phyloP scores from a whole-genome alignment of 306 rosid species.

The Abrus precatorius region DNA sequence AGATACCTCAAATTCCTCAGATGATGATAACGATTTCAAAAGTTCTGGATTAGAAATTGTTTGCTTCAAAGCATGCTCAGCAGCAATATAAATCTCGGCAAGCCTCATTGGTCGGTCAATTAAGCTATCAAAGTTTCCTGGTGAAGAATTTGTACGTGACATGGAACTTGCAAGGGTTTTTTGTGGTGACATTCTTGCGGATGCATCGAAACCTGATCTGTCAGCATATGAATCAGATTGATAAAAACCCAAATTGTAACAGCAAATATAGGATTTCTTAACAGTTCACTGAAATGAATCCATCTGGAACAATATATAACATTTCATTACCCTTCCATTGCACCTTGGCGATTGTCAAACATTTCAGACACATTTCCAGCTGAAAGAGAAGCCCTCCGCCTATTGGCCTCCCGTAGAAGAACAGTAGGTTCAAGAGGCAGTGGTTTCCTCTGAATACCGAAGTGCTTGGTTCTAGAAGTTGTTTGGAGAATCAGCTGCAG shows the following conservation, averaged over 20 bases:
- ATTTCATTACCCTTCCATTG: slow-evolving; percentile 76
- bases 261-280: slow-evolving; percentile 23
- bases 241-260: slow-evolving; percentile 50
- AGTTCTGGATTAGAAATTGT: slow-evolving; percentile 75
- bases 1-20: slow-evolving; percentile 92
- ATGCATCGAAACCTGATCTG: slow-evolving; percentile 88
- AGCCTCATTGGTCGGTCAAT: slow-evolving; percentile 96
- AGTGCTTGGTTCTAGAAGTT: slow-evolving; percentile 71
- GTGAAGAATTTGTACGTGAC: slow-evolving; percentile 93
- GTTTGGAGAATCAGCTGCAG: slow-evolving; percentile 86
- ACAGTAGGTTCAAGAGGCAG: slow-evolving; percentile 96
- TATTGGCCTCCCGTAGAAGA: slow-evolving; percentile 93
- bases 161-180: slow-evolving; percentile 71
- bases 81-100: slow-evolving; percentile 93
- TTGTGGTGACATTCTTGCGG: slow-evolving; percentile 70
- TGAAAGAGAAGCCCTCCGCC: slow-evolving; percentile 98
- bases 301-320: slow-evolving; percentile 40
- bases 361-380: slow-evolving; percentile 84
- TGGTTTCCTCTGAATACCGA: slow-evolving; percentile 88
- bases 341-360: slow-evolving; percentile 71
- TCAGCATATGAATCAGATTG: slow-evolving; percentile 58
- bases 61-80: slow-evolving; percentile 85
- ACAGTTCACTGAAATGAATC: slow-evolving; percentile 37
- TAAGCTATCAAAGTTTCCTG: slow-evolving; percentile 84
- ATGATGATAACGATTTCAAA: slow-evolving; percentile 75